Evolutionary conservation across 2,329 filamentous ascomycete genomes (phyloP), one percentile per base, ranked within the genome.

Genomic region (Colletotrichum tofieldiae): DNA sequence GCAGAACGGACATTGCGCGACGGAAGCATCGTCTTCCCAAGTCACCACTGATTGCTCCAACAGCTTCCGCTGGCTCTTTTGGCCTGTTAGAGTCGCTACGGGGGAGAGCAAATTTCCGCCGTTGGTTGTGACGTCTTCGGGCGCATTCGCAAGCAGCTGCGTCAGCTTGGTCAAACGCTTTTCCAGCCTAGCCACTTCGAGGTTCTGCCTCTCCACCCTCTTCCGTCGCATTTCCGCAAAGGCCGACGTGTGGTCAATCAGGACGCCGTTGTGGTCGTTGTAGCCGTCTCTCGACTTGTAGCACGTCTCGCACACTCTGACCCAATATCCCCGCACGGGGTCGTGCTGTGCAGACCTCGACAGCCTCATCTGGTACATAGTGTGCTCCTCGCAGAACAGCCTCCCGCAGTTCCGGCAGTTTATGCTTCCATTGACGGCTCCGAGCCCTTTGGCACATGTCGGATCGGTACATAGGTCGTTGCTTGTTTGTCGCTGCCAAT

Each of bases 321-420:
- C 97, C 96, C 96, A 99, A 76, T 94, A 90, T 9, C 96, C 96
- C 73, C 96, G 87, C 1, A 96, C 90, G 0, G 96, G 96, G 75
- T 99, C 96, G 82, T 98, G 94, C 71, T 92, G 89, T 5, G 96
- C 96, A 39, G 95, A 93, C 66, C 95, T 88, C 11, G 95, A 98
- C 14, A 99, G 87, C 85, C 97, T 98, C 93, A 98, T 98, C 84
- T 99, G 96, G 79, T 98, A 99, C 95, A 99, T 98, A 64, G 96
- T 98, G 81, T 99, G 96, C 77, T 96, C 94, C 79, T 98, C 96
- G 82, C 96, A 99, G 80, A 98, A 99, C 51, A 99, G 84, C 77
- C 93, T 92, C 8, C 96, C 96, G 78, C 96, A 99, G 74, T 95
- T 94, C 74, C 96, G 89, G 82, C 96, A 99, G 81, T 99, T 98